Base-by-base conservation (phyloP, 257 asterid species). In the Asclepias syriaca region DNA sequence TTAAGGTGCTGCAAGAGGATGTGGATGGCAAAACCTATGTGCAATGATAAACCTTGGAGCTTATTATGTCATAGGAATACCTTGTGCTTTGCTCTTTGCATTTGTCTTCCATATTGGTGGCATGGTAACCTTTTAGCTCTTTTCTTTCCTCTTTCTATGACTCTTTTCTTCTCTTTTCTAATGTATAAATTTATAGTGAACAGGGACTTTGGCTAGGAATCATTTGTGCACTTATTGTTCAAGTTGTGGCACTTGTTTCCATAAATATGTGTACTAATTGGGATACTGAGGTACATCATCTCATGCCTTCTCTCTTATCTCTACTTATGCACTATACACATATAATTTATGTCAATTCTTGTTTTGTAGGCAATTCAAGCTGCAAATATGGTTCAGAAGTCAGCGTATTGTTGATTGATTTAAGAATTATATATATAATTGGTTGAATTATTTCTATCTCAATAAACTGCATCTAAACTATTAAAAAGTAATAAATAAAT, bases 201-300 rank as follows among this genome's bases (percentile, higher is more conserved):
- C 58, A 88, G 95, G 96, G 95, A 22, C 90, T 88, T 68, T 90
- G 97, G 97, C 80, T 80, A 74, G 93, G 97, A 50, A 90, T 90
- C 73, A 83, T 90, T 32, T 80, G 86, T 66, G 92, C 86, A 68
- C 88, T 87, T 22, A 39, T 68, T 6, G 85, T 90, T 73, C 96
- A 85, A 83, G 78, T 81, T 58, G 76, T 85, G 72, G 91, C 89
- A 12, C 85, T 90, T 51, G 74, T 88, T 46, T 75, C 75, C 22
- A 59, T 90, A 64, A 88, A 87, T 77, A 45, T 88, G 3, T 74
- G 53, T 77, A 87, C 91, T 18, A 75, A 87, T 53, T 90, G 93
- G 96, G 84, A 85, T 61, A 32, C 46, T 46, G 91, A 87, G 92
- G 95, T 86, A 45, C 83, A 19, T 4, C 21, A 43, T 51, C 5